A percentile compares a stretch with the other conserved stretches of the same genome.
These are phyloP conservation scores for Dioscorea alata DNA, from an alignment of 106 monocot species.

Conservation along the genomic window DNA sequence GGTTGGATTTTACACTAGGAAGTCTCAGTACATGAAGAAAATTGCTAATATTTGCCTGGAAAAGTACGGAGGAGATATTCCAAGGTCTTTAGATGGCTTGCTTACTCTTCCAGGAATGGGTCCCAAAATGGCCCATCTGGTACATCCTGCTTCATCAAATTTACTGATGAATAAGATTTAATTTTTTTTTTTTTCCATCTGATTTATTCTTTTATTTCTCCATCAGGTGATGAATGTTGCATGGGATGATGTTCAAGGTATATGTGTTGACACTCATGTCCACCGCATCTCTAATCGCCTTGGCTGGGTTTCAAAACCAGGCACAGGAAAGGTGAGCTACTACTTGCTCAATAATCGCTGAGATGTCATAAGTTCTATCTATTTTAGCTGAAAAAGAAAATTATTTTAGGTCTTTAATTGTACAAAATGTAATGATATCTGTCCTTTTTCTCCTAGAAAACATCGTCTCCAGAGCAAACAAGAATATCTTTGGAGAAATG, in stretches of 20 bases:
- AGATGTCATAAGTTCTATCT: background rate
- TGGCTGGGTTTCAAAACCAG: slow-evolving; percentile 83
- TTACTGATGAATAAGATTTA: background rate
- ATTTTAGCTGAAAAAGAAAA: background rate
- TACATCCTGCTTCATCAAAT: slow-evolving; percentile 15
- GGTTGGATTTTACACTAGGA: slow-evolving; percentile 97
- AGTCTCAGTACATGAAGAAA: slow-evolving; percentile 81
- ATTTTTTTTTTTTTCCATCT: background rate
- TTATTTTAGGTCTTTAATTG: background rate
- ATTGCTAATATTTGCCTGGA: slow-evolving; percentile 82
- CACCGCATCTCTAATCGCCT: slow-evolving; percentile 95
- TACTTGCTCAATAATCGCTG: background rate
- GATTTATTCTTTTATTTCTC: background rate
- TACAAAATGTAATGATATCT: background rate
- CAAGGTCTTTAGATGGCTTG: slow-evolving; percentile 61
- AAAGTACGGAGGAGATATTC: slow-evolving; percentile 87
- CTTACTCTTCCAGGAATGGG: slow-evolving; percentile 88
- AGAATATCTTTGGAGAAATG: slow-evolving; percentile 81
- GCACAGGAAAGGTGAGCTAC: slow-evolving; percentile 45
- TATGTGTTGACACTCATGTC: slow-evolving; percentile 99
- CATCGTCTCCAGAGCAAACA: slow-evolving; percentile 78
- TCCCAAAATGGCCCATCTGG: slow-evolving; percentile 98
- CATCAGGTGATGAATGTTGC: slow-evolving; percentile 83
- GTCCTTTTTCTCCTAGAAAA: slow-evolving; percentile 44
- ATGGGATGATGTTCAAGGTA: slow-evolving; percentile 96